These are phyloP conservation scores for Marvania coccoides DNA, from an alignment of 139 green algal species.

Conservation along the genomic window DNA sequence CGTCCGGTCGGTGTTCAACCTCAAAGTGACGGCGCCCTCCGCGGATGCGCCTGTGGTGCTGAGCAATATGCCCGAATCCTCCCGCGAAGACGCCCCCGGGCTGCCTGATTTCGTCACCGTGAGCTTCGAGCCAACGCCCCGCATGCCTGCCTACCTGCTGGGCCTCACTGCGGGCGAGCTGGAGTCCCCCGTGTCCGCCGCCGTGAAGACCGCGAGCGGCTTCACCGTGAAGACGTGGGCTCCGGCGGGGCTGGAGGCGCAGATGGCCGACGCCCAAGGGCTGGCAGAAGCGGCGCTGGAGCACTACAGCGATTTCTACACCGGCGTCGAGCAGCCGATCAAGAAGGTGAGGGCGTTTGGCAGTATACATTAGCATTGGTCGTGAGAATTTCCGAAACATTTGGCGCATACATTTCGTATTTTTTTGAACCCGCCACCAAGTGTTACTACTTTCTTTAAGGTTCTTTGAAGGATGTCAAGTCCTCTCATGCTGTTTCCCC, in stretches of 20 bases:
- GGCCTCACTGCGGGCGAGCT: background rate
- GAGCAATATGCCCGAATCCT: background rate
- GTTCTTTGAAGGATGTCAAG: too few relatives aligned
- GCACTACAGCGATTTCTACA: background rate
- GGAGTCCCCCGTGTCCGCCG: background rate
- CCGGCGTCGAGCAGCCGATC: background rate
- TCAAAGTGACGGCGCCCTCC: background rate
- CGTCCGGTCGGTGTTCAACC: background rate
- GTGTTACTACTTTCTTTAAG: too few relatives aligned
- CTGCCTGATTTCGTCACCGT: background rate
- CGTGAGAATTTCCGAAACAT: too few relatives aligned
- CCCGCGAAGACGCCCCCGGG: background rate
- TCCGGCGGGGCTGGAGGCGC: background rate
- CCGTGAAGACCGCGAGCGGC: background rate
- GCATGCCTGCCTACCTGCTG: constrained; percentile 1
- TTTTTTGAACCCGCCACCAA: too few relatives aligned
- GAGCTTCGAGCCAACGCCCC: background rate
- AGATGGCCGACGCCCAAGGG: background rate
- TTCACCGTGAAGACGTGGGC: background rate
- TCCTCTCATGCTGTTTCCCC: too few relatives aligned
- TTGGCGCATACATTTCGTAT: too few relatives aligned
- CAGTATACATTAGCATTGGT: too few relatives aligned
- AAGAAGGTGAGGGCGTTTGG: too few relatives aligned
- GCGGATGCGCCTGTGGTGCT: background rate
- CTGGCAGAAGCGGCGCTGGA: background rate